Percentiles rank a stretch among this genome's conserved stretches.
Conservation (phyloP, 2,329 filamentous ascomycete species). For the Trematosphaeria pertusa region DNA sequence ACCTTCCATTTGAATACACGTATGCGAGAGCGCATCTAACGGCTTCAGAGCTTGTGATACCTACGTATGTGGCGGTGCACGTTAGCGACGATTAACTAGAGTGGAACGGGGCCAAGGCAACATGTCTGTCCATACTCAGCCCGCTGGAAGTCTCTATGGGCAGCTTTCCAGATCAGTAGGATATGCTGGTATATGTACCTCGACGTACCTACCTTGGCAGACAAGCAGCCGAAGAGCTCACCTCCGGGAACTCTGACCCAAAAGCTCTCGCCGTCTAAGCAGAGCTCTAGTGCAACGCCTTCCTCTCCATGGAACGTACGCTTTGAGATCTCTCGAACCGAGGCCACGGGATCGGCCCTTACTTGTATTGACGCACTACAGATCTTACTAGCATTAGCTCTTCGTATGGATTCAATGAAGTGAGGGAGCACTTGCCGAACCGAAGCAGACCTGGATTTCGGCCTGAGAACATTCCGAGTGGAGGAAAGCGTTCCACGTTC, state of each 20-base stretch:
- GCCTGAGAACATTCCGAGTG: too few species aligned
- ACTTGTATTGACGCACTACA: neutral
- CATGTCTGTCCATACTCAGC: too few species aligned
- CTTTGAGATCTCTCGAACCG: neutral
- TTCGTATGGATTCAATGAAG: neutral
- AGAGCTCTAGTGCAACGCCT: neutral
- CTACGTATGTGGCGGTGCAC: neutral
- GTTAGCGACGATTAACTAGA: neutral
- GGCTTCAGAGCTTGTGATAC: neutral
- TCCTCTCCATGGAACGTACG: neutral
- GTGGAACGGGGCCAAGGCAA: too few species aligned
- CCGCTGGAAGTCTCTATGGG: too few species aligned
- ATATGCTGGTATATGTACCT: too few species aligned
- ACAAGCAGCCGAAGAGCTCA: slow-evolving; percentile 1
- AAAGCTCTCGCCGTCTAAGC: neutral
- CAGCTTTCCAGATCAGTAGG: too few species aligned
- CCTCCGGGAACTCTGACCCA: neutral
- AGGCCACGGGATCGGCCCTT: neutral
- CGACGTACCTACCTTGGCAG: too few species aligned
- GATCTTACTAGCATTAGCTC: neutral
- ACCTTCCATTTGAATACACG: slow-evolving; percentile 1
- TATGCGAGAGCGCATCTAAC: neutral
- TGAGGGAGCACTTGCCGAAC: neutral
- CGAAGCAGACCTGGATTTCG: slow-evolving; percentile 5
- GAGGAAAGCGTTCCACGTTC: too few species aligned